Percentiles rank a stretch among this genome's conserved stretches.
Evolutionary conservation across 2,329 filamentous ascomycete genomes (phyloP).

Genomic region (Penicillium sumatraense): DNA sequence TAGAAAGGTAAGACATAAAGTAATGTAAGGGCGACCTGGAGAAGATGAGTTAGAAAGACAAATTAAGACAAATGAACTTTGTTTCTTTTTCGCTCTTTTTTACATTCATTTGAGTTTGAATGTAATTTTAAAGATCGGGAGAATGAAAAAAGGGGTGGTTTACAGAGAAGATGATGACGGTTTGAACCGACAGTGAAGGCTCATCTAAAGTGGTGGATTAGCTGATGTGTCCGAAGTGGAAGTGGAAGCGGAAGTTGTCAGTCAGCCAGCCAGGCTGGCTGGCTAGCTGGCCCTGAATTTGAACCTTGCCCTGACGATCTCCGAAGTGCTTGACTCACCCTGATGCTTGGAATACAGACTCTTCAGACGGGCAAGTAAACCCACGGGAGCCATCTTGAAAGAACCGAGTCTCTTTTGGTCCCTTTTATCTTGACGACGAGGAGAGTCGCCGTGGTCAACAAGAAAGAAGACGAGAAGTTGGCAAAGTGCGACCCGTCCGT

Average conservation of each 20-base stretch:
- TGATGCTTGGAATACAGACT: slow-evolving; percentile 38
- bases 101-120: not conserved
- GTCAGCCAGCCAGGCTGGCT: no score
- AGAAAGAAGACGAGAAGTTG: not conserved
- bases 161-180: slow-evolving; percentile 47
- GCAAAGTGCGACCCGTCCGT: not conserved
- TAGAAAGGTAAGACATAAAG: slow-evolving; percentile 93
- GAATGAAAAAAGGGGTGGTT: slow-evolving; percentile 1
- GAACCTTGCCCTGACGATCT: no score
- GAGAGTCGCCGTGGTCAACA: not conserved
- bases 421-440: no score
- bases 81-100: not conserved
- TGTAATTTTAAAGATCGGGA: not conserved
- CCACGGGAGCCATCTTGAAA: slow-evolving; percentile 39
- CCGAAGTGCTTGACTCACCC: slow-evolving; percentile 25
- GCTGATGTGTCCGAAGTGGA: slow-evolving; percentile 17
- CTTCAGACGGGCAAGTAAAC: slow-evolving; percentile 37
- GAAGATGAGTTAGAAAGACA: slow-evolving; percentile 5
- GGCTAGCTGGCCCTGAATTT: no score
- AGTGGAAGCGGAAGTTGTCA: no score
- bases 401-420: no score
- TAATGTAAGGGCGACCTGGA: slow-evolving; percentile 77
- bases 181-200: slow-evolving; percentile 41
- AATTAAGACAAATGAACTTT: not conserved
- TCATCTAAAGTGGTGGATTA: slow-evolving; percentile 34